Conservation (phyloP, 345 rosid species). For the Capsella bursapastoris region DNA sequence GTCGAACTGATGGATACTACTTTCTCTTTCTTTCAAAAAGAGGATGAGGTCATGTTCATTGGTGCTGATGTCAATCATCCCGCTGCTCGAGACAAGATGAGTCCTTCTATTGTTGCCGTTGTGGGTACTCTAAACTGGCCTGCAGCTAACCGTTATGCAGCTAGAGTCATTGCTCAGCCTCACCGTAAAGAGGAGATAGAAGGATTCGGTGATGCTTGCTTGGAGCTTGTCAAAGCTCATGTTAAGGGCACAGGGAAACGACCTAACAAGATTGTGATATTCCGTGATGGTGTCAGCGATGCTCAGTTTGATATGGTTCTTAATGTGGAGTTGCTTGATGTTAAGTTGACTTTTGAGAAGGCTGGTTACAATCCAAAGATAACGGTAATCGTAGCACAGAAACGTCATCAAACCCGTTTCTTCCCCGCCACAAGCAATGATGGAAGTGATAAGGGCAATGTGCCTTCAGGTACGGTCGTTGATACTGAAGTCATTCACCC, state of each 20-base stretch:
- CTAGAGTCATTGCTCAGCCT: constrained; percentile 65
- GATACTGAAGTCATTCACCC: constrained; percentile 76
- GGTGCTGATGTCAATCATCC: constrained; percentile 99
- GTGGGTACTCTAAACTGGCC: constrained; percentile 92
- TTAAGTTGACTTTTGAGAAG: constrained; percentile 52
- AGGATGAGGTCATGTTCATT: constrained; percentile 70
- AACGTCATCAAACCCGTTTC: constrained; percentile 83
- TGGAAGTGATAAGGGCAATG: constrained; percentile 57
- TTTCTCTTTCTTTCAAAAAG: constrained; percentile 54
- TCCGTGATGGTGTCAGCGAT: constrained; percentile 92
- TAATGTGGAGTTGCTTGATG: constrained; percentile 64
- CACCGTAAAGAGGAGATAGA: constrained; percentile 71
- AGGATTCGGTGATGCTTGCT: constrained; percentile 67
- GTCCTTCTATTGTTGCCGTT: constrained; percentile 88
- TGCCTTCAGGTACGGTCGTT: constrained; percentile 80
- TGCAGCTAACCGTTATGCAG: constrained; percentile 78
- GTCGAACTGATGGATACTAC: constrained; percentile 60
- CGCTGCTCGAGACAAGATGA: constrained; percentile 50
- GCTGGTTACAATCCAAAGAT: constrained; percentile 60
- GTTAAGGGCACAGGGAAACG: constrained; percentile 50
- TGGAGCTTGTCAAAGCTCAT: constrained; percentile 66
- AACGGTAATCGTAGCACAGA: constrained; percentile 75
- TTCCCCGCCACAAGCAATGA: constrained; percentile 54
- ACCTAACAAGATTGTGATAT: constrained; percentile 71
- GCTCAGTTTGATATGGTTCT: constrained; percentile 93